Conservation (phyloP, 768 basidiomycete species). For the Boletus vinaceobasis region DNA sequence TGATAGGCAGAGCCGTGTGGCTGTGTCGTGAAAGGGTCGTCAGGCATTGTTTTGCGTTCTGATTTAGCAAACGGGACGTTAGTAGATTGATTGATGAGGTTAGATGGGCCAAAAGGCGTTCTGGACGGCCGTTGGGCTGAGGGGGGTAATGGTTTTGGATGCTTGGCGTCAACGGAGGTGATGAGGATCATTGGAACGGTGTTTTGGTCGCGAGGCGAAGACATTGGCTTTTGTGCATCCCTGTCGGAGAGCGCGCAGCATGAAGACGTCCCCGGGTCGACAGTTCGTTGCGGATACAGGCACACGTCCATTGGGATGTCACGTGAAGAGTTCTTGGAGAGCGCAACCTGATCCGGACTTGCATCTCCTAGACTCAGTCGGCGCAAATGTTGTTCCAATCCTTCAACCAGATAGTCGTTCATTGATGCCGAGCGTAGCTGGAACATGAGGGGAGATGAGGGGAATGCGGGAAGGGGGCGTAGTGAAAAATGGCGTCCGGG, state of each 20-base stretch:
- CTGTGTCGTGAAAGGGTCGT: constrained; percentile 19
- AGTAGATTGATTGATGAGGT: constrained; percentile 7
- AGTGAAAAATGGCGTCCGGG: background rate
- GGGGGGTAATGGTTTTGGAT: constrained; percentile 18
- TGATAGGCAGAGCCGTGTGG: background rate
- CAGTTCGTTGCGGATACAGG: background rate
- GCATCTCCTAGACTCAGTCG: constrained; percentile 16
- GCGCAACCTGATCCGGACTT: background rate
- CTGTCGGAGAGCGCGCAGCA: background rate
- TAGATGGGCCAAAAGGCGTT: constrained; percentile 13
- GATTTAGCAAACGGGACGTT: background rate
- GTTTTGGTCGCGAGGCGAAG: background rate
- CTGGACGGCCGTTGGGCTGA: constrained; percentile 10
- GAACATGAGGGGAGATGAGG: constrained; percentile 19
- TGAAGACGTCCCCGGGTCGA: background rate
- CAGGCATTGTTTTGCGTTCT: background rate
- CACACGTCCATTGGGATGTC: constrained; percentile 8
- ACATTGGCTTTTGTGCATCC: background rate
- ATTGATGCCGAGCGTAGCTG: constrained; percentile 18
- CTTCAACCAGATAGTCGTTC: constrained; percentile 19
- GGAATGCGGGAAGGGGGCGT: background rate
- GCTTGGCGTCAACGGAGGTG: constrained; percentile 25
- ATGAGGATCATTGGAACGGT: constrained; percentile 22
- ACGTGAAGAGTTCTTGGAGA: background rate
- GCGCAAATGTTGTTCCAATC: constrained; percentile 17